Evolutionary conservation across 352 stramenopile genomes (phyloP).

Genomic region (Blastocystis hominis): DNA sequence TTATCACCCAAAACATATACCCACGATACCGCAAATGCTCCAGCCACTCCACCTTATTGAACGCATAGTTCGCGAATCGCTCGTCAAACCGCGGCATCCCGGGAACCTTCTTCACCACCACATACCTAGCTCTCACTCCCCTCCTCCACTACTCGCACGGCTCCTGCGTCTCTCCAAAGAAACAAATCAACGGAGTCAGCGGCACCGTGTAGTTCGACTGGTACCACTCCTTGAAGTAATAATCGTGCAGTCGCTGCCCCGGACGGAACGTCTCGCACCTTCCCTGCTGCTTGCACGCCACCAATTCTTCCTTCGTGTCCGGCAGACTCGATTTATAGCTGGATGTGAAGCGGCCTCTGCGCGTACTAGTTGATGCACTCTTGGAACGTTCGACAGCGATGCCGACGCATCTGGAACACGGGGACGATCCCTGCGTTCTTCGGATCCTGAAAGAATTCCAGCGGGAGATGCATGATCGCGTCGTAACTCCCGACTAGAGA

Average conservation of each 20-base stretch:
- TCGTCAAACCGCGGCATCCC: slow-evolving; percentile 44
- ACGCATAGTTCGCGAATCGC: slow-evolving; percentile 47
- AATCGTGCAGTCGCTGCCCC: slow-evolving; percentile 34
- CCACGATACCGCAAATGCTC: slow-evolving; percentile 44
- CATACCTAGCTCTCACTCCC: slow-evolving; percentile 1
- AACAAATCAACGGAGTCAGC: slow-evolving; percentile 15
- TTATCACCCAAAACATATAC: slow-evolving; percentile 38
- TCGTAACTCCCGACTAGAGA: background rate
- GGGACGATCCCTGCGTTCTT: slow-evolving; percentile 33
- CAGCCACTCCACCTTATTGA: slow-evolving; percentile 52
- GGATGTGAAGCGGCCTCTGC: background rate
- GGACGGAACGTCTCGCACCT: slow-evolving; percentile 43
- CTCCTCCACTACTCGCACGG: background rate
- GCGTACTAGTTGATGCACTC: background rate
- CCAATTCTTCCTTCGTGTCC: slow-evolving; percentile 17
- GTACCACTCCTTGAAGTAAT: slow-evolving; percentile 37
- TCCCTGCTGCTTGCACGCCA: background rate
- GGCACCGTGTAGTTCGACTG: slow-evolving; percentile 6
- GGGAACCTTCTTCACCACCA: slow-evolving; percentile 15
- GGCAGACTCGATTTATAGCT: slow-evolving; percentile 1
- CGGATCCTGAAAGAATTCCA: background rate
- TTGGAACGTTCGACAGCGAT: background rate
- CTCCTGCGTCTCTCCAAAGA: slow-evolving; percentile 37
- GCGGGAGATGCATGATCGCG: background rate
- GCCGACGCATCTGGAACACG: background rate